Conservation (phyloP, 1,284 basidiomycete species). For the Vanrija sp. region DNA sequence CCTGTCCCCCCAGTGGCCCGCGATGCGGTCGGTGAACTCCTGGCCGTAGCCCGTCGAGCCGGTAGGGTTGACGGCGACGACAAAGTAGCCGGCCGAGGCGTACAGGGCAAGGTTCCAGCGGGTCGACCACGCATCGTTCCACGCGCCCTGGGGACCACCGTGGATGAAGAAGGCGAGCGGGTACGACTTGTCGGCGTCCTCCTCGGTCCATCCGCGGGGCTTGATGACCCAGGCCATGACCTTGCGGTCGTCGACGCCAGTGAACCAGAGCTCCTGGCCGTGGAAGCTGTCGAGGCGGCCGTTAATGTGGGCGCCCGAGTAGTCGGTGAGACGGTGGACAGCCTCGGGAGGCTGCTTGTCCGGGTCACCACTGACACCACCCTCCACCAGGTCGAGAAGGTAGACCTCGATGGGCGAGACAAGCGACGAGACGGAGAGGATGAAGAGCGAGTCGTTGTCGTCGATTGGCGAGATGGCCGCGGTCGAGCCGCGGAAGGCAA, state of each 20-base stretch:
- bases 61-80: conserved; percentile 79
- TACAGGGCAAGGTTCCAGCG: conserved; percentile 76
- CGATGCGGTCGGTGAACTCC: conserved; percentile 70
- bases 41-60: conserved; percentile 85
- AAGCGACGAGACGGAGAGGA: conserved; percentile 25
- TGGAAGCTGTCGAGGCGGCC: conserved; percentile 57
- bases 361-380: conserved; percentile 13
- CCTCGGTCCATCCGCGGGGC: conserved; percentile 64
- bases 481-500: conserved; percentile 37
- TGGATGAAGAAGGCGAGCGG: conserved; percentile 55
- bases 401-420: conserved; percentile 24
- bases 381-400: conserved; percentile 38
- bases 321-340: conserved; percentile 60
- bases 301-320: conserved; percentile 36
- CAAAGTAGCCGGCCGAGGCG: conserved; percentile 62
- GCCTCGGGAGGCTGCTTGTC: conserved; percentile 49
- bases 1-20: conserved; percentile 44
- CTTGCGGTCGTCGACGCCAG: conserved; percentile 62
- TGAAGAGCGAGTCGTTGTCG: background rate
- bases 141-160: conserved; percentile 57
- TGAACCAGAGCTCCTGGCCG: conserved; percentile 80
- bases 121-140: conserved; percentile 77
- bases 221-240: conserved; percentile 80
- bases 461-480: conserved; percentile 16
- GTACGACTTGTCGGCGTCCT: conserved; percentile 61